phyloP scores from a whole-genome alignment of 495 filamentous ascomycete genomes.

The Evernia prunastri region DNA sequence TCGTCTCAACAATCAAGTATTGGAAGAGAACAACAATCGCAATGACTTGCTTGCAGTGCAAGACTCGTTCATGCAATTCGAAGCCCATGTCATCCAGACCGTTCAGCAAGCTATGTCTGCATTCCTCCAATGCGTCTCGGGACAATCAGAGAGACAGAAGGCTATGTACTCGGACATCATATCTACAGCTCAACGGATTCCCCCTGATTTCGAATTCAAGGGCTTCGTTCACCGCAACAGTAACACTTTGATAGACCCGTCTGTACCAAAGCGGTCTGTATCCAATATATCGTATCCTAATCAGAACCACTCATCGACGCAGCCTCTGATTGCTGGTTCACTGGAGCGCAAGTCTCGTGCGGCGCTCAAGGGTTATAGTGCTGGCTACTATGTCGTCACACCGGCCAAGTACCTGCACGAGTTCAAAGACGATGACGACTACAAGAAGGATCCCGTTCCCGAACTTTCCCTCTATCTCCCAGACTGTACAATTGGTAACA shows the following conservation, averaged over 20 bases:
- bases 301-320: slow-evolving; percentile 72
- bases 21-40: slow-evolving; percentile 90
- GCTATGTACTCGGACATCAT: slow-evolving; percentile 79
- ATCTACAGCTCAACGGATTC: slow-evolving; percentile 65
- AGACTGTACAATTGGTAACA: slow-evolving; percentile 72
- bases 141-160: slow-evolving; percentile 74
- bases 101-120: slow-evolving; percentile 73
- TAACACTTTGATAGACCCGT: slow-evolving; percentile 71
- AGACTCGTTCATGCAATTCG: slow-evolving; percentile 80
- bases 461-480: slow-evolving; percentile 89
- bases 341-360: slow-evolving; percentile 82
- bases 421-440: slow-evolving; percentile 88
- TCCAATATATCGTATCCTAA: slow-evolving; percentile 76
- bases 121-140: slow-evolving; percentile 68
- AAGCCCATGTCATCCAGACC: slow-evolving; percentile 75
- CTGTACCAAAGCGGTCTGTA: slow-evolving; percentile 61
- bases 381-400: slow-evolving; percentile 84
- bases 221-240: slow-evolving; percentile 66
- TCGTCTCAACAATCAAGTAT: slow-evolving; percentile 81
- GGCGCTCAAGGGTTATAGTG: slow-evolving; percentile 65
- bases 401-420: slow-evolving; percentile 83
- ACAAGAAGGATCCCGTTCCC: slow-evolving; percentile 70
- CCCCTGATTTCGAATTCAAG: slow-evolving; percentile 88
- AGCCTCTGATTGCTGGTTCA: slow-evolving; percentile 75
- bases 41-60: slow-evolving; percentile 86